Conservation (phyloP, 148 eudicot genomes). For the Amaranthus cruentus region DNA sequence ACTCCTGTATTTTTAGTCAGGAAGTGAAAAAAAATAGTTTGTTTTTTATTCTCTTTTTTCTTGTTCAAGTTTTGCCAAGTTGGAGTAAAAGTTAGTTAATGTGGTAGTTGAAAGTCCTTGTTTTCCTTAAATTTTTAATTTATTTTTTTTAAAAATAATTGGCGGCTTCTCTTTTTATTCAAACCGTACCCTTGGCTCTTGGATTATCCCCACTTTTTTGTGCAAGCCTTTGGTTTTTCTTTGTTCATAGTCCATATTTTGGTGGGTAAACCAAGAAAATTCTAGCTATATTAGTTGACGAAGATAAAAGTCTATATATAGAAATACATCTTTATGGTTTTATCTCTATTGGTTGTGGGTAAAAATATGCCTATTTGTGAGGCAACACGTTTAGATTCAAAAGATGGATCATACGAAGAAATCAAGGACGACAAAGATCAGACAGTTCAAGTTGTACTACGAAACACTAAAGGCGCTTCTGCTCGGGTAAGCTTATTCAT, state of each 20-base stretch:
- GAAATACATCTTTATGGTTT: constrained; percentile 6
- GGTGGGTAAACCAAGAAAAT: background rate
- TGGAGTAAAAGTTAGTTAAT: constrained; percentile 24
- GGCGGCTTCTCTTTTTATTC: constrained; percentile 16
- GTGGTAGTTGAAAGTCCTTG: constrained; percentile 33
- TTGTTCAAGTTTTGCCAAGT: background rate
- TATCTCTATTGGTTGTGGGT: constrained; percentile 17
- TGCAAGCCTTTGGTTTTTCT: constrained; percentile 1
- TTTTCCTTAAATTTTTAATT: background rate
- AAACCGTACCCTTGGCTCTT: constrained; percentile 1
- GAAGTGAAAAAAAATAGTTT: background rate
- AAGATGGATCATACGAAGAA: constrained; percentile 27
- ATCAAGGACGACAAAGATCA: constrained; percentile 50
- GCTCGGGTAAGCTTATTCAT: constrained; percentile 34
- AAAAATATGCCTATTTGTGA: constrained; percentile 50
- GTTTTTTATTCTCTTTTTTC: background rate
- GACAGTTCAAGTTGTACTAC: constrained; percentile 46
- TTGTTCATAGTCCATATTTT: background rate
- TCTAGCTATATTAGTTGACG: background rate
- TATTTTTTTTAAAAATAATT: background rate
- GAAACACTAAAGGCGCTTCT: constrained; percentile 50
- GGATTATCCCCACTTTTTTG: background rate
- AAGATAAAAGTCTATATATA: background rate
- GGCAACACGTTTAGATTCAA: constrained; percentile 32
- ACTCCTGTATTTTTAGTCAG: background rate